Base-by-base conservation (phyloP, 1,284 basidiomycete species). In the Meripilus lineatus region DNA sequence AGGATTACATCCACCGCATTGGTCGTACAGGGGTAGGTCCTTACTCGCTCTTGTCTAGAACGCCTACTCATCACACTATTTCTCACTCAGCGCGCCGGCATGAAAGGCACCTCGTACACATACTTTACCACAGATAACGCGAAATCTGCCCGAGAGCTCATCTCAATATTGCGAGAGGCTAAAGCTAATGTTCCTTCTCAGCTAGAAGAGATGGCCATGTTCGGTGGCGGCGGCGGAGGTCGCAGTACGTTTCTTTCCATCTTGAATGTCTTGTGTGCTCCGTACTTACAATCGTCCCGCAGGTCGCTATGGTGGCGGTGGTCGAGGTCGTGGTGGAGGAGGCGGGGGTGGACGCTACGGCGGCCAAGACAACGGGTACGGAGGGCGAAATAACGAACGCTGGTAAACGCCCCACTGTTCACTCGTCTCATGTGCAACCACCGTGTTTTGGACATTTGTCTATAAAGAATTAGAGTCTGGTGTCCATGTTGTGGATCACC, bases 41-140 rank as follows among this genome's bases (percentile, higher is more conserved):
- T 25, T 15, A 18, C n/a, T 34, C 43, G 15, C 21, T 14, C 5
- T 42, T 4, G 3, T 15, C 14, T n/a, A 35, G 20, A 46, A 30
- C 33, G 1, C 35, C 10, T 46, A n/a, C 11, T 28, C 24, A 38
- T 55, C 55, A 56, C 49, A 51, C 47, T 46, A 35, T 32, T 30
- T 40, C 39, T 40, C 51, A 38, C 48, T 30, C 52, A 89, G 87
- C 89, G 89, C 64, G 90, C 88, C 47, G 92, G 91, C 42, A 81
- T 85, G 73, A 93, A 80, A 65, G 92, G 93, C 55, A 89, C 84
- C 26, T 92, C 93, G 4, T 96, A 90, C 70, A 97, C 93, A 10
- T 98, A 95, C 77, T 95, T 99, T 71, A 94, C 90, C 44, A 87
- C 87, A 41, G 91, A 96, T 60, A 97, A 95, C 68, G 85, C 90